phyloP scores from a whole-genome alignment of 805 yeast genomes.

The Lipomyces starkeyi region DNA sequence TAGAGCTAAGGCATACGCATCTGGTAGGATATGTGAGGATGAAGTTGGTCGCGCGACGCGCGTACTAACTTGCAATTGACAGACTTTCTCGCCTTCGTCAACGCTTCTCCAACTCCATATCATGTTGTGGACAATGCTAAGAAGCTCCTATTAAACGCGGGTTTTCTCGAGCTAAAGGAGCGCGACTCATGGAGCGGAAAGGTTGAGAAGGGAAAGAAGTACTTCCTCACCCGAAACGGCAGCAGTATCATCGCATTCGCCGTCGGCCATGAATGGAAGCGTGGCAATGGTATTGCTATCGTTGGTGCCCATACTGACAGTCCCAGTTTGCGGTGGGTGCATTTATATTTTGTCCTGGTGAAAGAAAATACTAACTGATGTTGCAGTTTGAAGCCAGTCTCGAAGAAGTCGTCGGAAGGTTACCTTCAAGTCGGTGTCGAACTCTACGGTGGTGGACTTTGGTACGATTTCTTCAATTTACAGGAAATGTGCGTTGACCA shows the following conservation, averaged over 20 bases:
- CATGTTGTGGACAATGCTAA: slow-evolving; percentile 82
- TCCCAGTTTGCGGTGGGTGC: slow-evolving; percentile 67
- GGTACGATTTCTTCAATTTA: slow-evolving; percentile 48
- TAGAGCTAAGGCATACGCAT: slow-evolving; percentile 30
- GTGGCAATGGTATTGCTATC: slow-evolving; percentile 84
- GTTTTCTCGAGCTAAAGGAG: slow-evolving; percentile 77
- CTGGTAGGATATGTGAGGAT: slow-evolving; percentile 17
- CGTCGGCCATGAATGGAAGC: slow-evolving; percentile 71
- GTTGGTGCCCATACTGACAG: slow-evolving; percentile 98
- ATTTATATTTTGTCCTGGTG: slow-evolving; percentile 12
- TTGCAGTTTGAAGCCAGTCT: slow-evolving; percentile 74
- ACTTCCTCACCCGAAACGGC: slow-evolving; percentile 86
- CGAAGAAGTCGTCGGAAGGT: slow-evolving; percentile 72
- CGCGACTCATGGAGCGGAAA: slow-evolving; percentile 69
- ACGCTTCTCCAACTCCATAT: slow-evolving; percentile 90
- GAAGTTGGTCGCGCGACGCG: background rate
- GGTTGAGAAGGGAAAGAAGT: slow-evolving; percentile 64
- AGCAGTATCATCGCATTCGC: slow-evolving; percentile 88
- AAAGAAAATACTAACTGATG: background rate
- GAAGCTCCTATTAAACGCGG: slow-evolving; percentile 59
- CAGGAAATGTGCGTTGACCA: background rate
- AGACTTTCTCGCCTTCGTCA: slow-evolving; percentile 78
- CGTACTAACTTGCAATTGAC: background rate
- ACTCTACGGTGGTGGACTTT: slow-evolving; percentile 92
- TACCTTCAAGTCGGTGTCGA: slow-evolving; percentile 92